phyloP scores from a whole-genome alignment of 164 flowering plant species.

The Brasenia schreberi region DNA sequence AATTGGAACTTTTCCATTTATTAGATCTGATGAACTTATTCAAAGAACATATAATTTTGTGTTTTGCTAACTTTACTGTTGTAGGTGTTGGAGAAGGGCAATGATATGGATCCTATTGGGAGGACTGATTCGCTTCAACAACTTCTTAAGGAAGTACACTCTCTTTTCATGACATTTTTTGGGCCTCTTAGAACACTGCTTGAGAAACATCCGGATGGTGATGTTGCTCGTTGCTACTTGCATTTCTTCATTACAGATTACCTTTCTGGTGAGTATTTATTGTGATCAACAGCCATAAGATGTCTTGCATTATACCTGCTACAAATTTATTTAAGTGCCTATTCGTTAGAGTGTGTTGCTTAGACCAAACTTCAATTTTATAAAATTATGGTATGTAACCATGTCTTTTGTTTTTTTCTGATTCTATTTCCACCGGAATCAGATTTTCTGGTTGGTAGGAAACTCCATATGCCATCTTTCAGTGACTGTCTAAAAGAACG shows the following conservation, averaged over 20 bases:
- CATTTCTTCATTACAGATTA: slow-evolving; percentile 78
- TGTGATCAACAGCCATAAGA: not conserved
- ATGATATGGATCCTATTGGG: slow-evolving; percentile 69
- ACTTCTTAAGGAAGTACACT: slow-evolving; percentile 85
- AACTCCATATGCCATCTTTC: slow-evolving; percentile 80
- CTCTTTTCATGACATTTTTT: slow-evolving; percentile 84
- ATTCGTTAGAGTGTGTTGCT: not conserved
- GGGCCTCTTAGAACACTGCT: slow-evolving; percentile 78
- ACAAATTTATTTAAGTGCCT: no score
- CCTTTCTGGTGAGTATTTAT: slow-evolving; percentile 48
- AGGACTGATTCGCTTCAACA: slow-evolving; percentile 52
- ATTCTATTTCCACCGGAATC: slow-evolving; percentile 25
- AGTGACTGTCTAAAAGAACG: slow-evolving; percentile 79
- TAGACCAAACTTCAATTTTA: not conserved
- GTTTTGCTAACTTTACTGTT: not conserved
- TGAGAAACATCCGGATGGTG: slow-evolving; percentile 82
- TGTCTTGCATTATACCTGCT: not conserved
- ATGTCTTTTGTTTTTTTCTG: not conserved
- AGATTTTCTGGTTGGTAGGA: slow-evolving; percentile 83
- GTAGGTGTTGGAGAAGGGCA: slow-evolving; percentile 81
- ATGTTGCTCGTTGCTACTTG: slow-evolving; percentile 52
- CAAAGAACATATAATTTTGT: not conserved
- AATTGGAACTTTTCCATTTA: not conserved
- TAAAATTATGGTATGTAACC: not conserved
- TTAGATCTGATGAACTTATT: not conserved